Evolutionary conservation across 2,329 filamentous ascomycete species (phyloP), one percentile per base, ranked within the genome.

Genomic region (Huntiella bhutanensis): DNA sequence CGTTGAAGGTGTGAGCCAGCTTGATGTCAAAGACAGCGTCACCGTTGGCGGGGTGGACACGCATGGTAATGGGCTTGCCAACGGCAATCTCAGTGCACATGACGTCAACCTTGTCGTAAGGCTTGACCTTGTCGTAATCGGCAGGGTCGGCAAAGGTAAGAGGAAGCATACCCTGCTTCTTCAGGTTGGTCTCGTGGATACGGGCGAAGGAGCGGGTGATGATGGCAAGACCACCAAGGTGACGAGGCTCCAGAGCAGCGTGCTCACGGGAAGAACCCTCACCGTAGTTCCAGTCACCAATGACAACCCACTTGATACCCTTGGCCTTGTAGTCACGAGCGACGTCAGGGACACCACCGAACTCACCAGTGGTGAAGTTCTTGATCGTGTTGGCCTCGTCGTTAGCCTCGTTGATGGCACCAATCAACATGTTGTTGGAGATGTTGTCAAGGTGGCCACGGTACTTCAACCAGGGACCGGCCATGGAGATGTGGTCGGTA

Each of bases 81-180:
- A 93, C 85, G 49, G 75, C 85, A 52, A 98, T 71, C 68, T 95
- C 74, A 40, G 88, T 95, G 74, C 77, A 81, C 59, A 86, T 67
- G 51, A 98, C 70, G 63, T 95, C 87, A 56, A 96, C 64, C 68
- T 80, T 87, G 73, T 94, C 91, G 51, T 91, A 80, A 54, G 86
- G 82, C 62, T 81, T 77, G 65, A 98, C 87, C 76, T 84, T 93
- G 65, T 98, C 91, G 66, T 98, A 98, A 66, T 98, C 91, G 62
- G 81, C 88, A 48, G 88, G 88, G 62, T 96, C 79, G 49, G 77
- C 67, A 70, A 98, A 98, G 58, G 87, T 96, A 54, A 98, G 75
- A 59, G 91, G 91, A 69, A 98, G 82, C 88, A 98, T 95, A 68
- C 91, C 91, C 77, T 98, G 91, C 81, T 98, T 98, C 84, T 98